These are phyloP conservation scores for Crataegus laevigata DNA, from an alignment of 306 rosid genomes.

Conservation along the genomic window DNA sequence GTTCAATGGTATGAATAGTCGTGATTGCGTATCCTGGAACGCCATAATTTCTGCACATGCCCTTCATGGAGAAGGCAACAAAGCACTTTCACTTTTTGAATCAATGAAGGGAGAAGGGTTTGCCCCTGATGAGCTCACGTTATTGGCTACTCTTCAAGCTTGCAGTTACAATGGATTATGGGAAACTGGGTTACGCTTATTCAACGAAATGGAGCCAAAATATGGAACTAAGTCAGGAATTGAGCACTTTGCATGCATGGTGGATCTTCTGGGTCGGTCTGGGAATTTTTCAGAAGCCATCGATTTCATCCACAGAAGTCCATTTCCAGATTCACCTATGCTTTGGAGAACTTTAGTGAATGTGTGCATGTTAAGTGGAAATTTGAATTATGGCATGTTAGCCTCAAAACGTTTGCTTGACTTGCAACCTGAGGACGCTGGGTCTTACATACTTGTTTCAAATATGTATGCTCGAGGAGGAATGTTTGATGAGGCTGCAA, in stretches of 20 bases:
- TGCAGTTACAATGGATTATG: slow-evolving; percentile 42
- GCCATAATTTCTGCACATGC: slow-evolving; percentile 42
- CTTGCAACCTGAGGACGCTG: slow-evolving; percentile 42
- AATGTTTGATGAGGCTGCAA: slow-evolving; percentile 44
- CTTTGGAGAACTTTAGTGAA: slow-evolving; percentile 52
- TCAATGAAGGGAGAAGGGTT: slow-evolving; percentile 38
- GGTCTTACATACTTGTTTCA: slow-evolving; percentile 40
- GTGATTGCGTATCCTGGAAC: slow-evolving; percentile 37
- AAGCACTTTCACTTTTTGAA: slow-evolving; percentile 31
- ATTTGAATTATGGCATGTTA: slow-evolving; percentile 30
- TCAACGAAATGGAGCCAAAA: slow-evolving; percentile 35
- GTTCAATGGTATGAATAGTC: slow-evolving; percentile 18
- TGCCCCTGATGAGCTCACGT: slow-evolving; percentile 37
- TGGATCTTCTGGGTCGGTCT: slow-evolving; percentile 38
- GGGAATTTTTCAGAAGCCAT: slow-evolving; percentile 27
- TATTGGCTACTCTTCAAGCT: slow-evolving; percentile 47
- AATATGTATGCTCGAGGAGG: slow-evolving; percentile 44
- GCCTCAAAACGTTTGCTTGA: slow-evolving; percentile 39
- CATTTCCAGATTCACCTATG: slow-evolving; percentile 32
- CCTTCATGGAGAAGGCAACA: slow-evolving; percentile 39
- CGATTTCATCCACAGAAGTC: slow-evolving; percentile 27
- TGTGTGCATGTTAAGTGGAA: slow-evolving; percentile 32
- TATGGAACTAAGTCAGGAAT: slow-evolving; percentile 30
- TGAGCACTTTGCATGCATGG: slow-evolving; percentile 42
- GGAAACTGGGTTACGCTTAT: slow-evolving; percentile 37